A percentile compares a stretch with the other conserved stretches of the same genome.
phyloP scores from a whole-genome alignment of 306 rosid genomes.

The Trichosanthes truncata region DNA sequence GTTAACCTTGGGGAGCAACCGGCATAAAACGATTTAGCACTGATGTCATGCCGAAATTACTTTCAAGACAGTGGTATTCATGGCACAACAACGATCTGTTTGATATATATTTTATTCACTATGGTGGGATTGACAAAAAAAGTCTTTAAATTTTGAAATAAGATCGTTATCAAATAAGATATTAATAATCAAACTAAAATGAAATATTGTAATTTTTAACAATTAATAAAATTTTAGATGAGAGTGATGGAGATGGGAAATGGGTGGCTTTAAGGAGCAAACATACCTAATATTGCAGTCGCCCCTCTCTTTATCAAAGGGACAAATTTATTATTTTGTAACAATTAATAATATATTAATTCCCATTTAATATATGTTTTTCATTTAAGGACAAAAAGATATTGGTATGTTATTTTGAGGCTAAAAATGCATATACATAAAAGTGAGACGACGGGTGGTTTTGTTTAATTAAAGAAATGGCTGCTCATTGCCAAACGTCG shows the following conservation, averaged over 20 bases:
- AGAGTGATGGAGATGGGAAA: conserved; percentile 3
- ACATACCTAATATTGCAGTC: not conserved
- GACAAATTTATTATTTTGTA: not conserved
- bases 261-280: not conserved
- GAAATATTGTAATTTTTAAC: not conserved
- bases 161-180: not conserved
- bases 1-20: too few relatives aligned
- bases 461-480: not conserved
- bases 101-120: too few relatives aligned
- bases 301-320: not conserved
- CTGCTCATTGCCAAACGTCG: not conserved
- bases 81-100: too few relatives aligned
- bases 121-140: too few relatives aligned
- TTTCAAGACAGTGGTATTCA: too few relatives aligned
- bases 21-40: too few relatives aligned
- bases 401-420: not conserved
- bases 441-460: not conserved
- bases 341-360: not conserved
- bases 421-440: not conserved
- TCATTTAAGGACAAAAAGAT: not conserved
- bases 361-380: not conserved
- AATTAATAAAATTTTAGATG: not conserved
- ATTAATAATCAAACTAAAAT: not conserved
- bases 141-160: not conserved
- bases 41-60: too few relatives aligned